Percentiles rank a stretch among this genome's conserved stretches.
These are phyloP conservation scores for Rubia yunnanensis DNA, from an alignment of 257 asterid species.

Conservation along the genomic window DNA sequence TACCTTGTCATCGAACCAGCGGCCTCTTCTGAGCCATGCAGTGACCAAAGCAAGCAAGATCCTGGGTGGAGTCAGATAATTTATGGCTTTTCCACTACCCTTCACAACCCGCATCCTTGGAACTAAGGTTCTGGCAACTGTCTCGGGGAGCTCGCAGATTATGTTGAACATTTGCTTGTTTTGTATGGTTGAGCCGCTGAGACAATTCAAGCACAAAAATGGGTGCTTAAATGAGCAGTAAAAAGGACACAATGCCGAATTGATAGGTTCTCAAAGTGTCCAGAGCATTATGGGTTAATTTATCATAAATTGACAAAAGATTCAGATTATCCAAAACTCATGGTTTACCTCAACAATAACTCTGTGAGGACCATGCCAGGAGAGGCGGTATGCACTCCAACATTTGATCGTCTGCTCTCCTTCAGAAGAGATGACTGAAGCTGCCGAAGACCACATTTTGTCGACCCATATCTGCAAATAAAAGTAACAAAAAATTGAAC, in stretches of 20 bases:
- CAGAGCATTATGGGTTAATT: background rate
- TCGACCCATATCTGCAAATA: constrained; percentile 69
- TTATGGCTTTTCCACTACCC: constrained; percentile 93
- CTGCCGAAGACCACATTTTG: constrained; percentile 98
- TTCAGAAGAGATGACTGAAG: constrained; percentile 87
- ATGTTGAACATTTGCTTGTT: constrained; percentile 96
- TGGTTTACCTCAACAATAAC: constrained; percentile 64
- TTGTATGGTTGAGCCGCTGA: constrained; percentile 85
- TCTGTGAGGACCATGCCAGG: constrained; percentile 99
- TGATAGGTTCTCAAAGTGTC: background rate
- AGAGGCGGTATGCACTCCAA: constrained; percentile 96
- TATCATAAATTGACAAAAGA: background rate
- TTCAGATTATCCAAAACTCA: background rate
- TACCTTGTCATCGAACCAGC: constrained; percentile 98
- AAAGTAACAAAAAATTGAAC: constrained; percentile 13
- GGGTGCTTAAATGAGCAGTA: background rate
- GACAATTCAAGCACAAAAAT: constrained; percentile 1
- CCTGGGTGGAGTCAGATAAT: constrained; percentile 94
- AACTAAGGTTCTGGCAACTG: constrained; percentile 90
- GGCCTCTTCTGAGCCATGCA: constrained; percentile 92
- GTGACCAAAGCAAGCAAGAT: constrained; percentile 87
- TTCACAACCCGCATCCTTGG: constrained; percentile 97
- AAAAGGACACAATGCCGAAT: background rate
- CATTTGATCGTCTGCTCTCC: constrained; percentile 67
- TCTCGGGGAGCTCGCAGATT: constrained; percentile 96